phyloP scores from a whole-genome alignment of 2,329 filamentous ascomycete species.

The Hymenoscyphus scutula region DNA sequence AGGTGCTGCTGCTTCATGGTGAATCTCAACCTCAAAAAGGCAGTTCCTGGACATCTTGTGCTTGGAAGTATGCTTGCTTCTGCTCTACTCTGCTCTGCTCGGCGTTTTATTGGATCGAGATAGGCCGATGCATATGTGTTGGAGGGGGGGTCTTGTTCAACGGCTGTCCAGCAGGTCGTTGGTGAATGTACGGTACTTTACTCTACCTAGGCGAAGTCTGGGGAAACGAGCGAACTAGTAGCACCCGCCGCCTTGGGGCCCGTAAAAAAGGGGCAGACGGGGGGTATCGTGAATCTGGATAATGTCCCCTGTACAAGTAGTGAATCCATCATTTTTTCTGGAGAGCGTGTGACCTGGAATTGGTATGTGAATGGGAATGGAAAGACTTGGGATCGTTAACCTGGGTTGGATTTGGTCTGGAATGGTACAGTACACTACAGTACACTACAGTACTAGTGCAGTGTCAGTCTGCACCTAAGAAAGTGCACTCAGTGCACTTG shows the following conservation, averaged over 20 bases:
- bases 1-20: neutral
- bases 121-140: constrained; percentile 5
- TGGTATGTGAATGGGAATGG: no score
- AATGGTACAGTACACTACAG: no score
- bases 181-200: neutral
- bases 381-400: neutral
- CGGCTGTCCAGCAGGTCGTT: constrained; percentile 1
- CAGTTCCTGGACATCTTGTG: constrained; percentile 12
- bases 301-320: constrained; percentile 12
- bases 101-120: constrained; percentile 7
- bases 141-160: neutral
- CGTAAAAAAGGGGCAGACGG: constrained; percentile 3
- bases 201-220: constrained; percentile 2
- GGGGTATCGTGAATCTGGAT: neutral
- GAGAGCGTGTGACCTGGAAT: constrained; percentile 5
- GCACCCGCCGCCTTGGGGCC: constrained; percentile 5
- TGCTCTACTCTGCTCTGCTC: neutral
- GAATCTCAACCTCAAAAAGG: constrained; percentile 9
- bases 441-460: no score
- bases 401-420: neutral
- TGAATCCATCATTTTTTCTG: neutral
- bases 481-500: neutral
- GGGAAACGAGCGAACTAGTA: constrained; percentile 7
- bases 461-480: constrained; percentile 2
- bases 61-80: constrained; percentile 5